These are phyloP conservation scores for Chlorella sp. DNA, from an alignment of 139 green algal genomes.

Conservation along the genomic window DNA sequence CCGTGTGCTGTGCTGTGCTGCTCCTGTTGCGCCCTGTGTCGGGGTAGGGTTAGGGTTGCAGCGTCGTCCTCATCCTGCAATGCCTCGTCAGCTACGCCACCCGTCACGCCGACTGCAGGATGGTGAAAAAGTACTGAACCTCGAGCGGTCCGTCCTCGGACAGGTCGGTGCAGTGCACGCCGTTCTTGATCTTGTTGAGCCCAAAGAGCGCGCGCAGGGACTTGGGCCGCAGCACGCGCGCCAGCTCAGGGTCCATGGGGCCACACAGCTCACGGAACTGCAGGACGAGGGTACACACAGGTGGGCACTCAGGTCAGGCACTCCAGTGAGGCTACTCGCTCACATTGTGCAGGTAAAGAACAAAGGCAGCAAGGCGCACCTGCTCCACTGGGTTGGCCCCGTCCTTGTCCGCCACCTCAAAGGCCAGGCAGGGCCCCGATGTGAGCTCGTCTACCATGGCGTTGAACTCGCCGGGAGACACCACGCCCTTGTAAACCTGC, in stretches of 20 bases:
- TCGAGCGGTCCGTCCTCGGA: constrained; percentile 63
- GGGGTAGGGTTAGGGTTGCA: too few relatives aligned
- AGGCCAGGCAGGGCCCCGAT: constrained; percentile 50
- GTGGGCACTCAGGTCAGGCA: too few relatives aligned
- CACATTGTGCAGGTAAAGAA: too few relatives aligned
- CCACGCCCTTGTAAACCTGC: constrained; percentile 72
- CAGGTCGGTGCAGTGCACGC: constrained; percentile 76
- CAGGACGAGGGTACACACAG: too few relatives aligned
- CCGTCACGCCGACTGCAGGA: background rate
- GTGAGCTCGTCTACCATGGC: constrained; percentile 72
- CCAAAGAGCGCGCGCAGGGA: constrained; percentile 68
- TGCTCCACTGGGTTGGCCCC: constrained; percentile 48
- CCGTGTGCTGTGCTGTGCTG: too few relatives aligned
- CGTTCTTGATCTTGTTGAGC: constrained; percentile 53
- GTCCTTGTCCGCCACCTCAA: constrained; percentile 50
- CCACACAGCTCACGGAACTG: constrained; percentile 44
- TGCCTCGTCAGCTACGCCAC: too few relatives aligned
- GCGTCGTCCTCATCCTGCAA: too few relatives aligned
- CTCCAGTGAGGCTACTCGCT: too few relatives aligned
- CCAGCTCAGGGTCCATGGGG: constrained; percentile 75
- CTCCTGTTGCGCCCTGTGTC: too few relatives aligned
- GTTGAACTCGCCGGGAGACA: constrained; percentile 58
- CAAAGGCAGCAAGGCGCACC: too few relatives aligned
- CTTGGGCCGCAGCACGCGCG: constrained; percentile 50
- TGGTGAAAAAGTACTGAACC: constrained; percentile 14